These are phyloP conservation scores for Dothistroma septosporum DNA, from an alignment of 2,329 filamentous ascomycete genomes.

Conservation along the genomic window DNA sequence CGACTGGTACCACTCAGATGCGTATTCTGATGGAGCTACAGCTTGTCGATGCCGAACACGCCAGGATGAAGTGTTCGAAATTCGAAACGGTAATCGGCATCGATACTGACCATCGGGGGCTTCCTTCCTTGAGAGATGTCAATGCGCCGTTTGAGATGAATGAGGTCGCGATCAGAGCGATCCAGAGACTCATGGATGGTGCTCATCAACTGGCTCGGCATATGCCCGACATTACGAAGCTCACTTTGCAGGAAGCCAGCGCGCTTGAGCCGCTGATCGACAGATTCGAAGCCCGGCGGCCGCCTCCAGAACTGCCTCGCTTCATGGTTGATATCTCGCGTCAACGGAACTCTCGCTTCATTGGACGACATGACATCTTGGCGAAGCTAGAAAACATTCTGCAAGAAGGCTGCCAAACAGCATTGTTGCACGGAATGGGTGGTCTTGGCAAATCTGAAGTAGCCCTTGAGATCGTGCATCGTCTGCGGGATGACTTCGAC, in stretches of 20 bases:
- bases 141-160: neutral
- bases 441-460: constrained; percentile 10
- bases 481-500: constrained; percentile 1
- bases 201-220: too few relatives aligned
- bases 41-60: too few relatives aligned
- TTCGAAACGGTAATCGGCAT: neutral
- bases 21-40: too few relatives aligned
- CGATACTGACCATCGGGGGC: neutral
- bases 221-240: too few relatives aligned
- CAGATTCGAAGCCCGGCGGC: neutral
- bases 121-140: neutral
- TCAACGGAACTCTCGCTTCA: constrained; percentile 1
- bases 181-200: neutral
- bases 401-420: neutral
- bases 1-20: too few relatives aligned
- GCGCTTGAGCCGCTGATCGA: neutral
- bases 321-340: constrained; percentile 3
- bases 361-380: constrained; percentile 1
- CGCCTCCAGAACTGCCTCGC: constrained; percentile 2
- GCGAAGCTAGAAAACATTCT: neutral
- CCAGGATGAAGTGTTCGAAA: neutral
- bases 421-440: constrained; percentile 5
- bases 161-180: neutral
- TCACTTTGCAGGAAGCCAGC: too few relatives aligned
- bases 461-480: constrained; percentile 3